These are phyloP conservation scores for Diplogelasinospora grovesii DNA, from an alignment of 495 filamentous ascomycete species.

Conservation along the genomic window DNA sequence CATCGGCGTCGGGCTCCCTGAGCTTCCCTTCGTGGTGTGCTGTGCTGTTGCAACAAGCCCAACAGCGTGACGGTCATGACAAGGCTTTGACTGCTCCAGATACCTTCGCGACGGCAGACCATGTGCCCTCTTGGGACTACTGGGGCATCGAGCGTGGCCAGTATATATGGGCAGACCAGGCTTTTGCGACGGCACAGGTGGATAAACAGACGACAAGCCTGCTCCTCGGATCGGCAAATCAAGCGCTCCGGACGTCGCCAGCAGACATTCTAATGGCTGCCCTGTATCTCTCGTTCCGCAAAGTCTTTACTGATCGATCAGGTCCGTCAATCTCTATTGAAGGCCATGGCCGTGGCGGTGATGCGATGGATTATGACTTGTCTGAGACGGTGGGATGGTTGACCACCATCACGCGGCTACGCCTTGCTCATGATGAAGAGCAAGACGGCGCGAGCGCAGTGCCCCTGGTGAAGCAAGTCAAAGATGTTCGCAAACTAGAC, in stretches of 20 bases:
- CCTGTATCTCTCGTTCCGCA: slow-evolving; percentile 45
- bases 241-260: slow-evolving; percentile 44
- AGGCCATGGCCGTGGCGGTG: slow-evolving; percentile 26
- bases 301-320: slow-evolving; percentile 12
- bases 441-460: slow-evolving; percentile 14
- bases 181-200: slow-evolving; percentile 39
- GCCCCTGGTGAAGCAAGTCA: slow-evolving; percentile 18
- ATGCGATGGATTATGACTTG: slow-evolving; percentile 14
- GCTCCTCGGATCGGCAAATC: slow-evolving; percentile 36
- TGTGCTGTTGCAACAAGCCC: slow-evolving; percentile 14
- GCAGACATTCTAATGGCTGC: slow-evolving; percentile 49
- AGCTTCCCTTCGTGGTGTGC: slow-evolving; percentile 20
- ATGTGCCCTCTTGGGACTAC: slow-evolving; percentile 31
- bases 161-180: slow-evolving; percentile 38
- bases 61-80: slow-evolving; percentile 10
- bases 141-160: slow-evolving; percentile 42
- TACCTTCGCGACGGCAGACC: too few species aligned
- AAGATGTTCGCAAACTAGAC: slow-evolving; percentile 22
- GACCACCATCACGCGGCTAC: slow-evolving; percentile 29
- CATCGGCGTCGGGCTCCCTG: slow-evolving; percentile 5
- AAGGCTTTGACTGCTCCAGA: slow-evolving; percentile 12
- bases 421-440: slow-evolving; percentile 8
- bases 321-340: slow-evolving; percentile 41
- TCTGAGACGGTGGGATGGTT: slow-evolving; percentile 29
- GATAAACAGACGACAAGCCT: slow-evolving; percentile 35